Evolutionary conservation across 2,329 filamentous ascomycete genomes (phyloP).

Genomic region (Catunica adiposa): DNA sequence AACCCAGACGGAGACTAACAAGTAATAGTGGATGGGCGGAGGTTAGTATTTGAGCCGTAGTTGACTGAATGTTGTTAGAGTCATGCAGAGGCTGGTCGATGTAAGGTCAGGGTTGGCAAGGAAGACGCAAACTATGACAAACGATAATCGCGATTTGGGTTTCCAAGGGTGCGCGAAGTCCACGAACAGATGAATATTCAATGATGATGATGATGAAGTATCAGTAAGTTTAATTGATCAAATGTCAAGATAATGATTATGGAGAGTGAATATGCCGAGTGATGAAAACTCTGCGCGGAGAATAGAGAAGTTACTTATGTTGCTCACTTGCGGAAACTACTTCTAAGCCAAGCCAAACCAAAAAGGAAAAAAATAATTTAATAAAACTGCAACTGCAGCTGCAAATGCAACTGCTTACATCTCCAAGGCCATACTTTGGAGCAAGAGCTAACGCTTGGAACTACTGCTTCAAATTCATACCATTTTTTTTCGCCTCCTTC

Average conservation of each 20-base stretch:
- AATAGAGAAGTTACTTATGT: too few species aligned
- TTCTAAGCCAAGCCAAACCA: background rate
- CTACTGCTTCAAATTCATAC: background rate
- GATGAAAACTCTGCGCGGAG: too few species aligned
- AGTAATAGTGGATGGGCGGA: too few species aligned
- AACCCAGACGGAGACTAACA: too few species aligned
- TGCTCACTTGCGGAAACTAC: background rate
- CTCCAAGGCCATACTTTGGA: background rate
- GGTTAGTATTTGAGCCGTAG: background rate
- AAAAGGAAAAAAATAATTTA: constrained; percentile 3
- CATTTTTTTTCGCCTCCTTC: background rate
- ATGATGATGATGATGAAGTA: too few species aligned
- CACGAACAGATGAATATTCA: background rate
- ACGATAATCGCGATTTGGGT: background rate
- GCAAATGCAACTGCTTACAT: background rate
- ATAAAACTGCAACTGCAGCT: background rate
- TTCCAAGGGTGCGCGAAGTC: background rate
- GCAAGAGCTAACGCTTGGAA: background rate
- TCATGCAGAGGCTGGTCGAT: background rate
- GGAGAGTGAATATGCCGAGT: too few species aligned
- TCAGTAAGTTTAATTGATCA: too few species aligned
- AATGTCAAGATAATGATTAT: too few species aligned
- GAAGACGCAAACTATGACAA: background rate
- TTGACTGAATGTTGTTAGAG: background rate
- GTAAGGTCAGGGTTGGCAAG: background rate